These are phyloP conservation scores for Metschnikowia noctiluminum DNA, from an alignment of 805 yeast genomes.

Conservation along the genomic window DNA sequence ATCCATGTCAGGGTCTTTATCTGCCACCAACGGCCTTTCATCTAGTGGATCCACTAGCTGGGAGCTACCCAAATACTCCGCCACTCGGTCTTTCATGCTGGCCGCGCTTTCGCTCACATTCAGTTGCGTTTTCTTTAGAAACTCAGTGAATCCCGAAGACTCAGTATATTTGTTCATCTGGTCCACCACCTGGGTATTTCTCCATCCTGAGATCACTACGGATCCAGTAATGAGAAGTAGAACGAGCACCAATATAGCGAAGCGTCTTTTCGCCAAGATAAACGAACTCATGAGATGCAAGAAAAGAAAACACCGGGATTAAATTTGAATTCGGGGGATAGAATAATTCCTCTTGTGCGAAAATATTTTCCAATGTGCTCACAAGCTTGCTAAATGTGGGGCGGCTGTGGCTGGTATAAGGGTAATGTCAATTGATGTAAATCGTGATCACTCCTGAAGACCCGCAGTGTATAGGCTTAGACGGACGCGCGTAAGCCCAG, in stretches of 20 bases:
- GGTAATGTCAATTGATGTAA: no score
- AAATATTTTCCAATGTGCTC: no score
- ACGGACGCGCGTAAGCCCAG: no score
- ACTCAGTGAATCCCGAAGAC: not conserved
- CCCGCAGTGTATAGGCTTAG: no score
- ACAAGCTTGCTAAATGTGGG: no score
- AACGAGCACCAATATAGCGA: constrained; percentile 2
- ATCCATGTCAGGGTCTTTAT: constrained; percentile 17
- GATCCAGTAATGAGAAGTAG: not conserved
- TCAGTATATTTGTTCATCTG: constrained; percentile 1
- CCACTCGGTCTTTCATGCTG: constrained; percentile 12
- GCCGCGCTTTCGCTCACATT: not conserved
- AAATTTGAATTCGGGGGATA: no score
- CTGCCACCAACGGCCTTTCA: constrained; percentile 15
- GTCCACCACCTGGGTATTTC: not conserved
- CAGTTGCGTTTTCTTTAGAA: constrained; percentile 2
- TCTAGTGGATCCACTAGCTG: constrained; percentile 19
- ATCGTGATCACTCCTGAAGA: no score
- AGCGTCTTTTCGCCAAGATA: not conserved
- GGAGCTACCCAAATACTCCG: constrained; percentile 24
- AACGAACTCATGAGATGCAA: not conserved
- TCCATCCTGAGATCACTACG: not conserved
- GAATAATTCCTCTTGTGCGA: no score
- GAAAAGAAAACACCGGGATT: no score
- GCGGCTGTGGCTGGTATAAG: no score